Base-by-base conservation (phyloP, 345 rosid genomes). In the Adansonia digitata region DNA sequence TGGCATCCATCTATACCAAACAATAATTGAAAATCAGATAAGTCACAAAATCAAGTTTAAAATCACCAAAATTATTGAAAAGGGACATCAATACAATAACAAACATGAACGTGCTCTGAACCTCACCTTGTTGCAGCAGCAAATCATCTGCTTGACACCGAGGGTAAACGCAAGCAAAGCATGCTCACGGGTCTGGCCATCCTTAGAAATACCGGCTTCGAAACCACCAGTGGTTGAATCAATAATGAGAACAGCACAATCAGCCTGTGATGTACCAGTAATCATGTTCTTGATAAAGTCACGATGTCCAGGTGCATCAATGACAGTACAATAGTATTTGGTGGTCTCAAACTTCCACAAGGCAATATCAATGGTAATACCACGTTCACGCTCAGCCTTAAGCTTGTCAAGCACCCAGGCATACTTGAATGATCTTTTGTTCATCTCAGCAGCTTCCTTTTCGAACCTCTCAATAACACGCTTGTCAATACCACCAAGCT, bases 171-270 rank as follows among this genome's bases (percentile, higher is more conserved):
- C 90, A 31, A 90, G 90, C 53, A 89, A 52, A 1, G 91, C 88
- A 67, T 89, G 94, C 85, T 90, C 90, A 77, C 92, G 86, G 29
- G 95, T 90, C 90, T 90, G 93, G 8, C 95, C 95, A 77, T 90
- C 95, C 85, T 90, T 90, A 45, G 95, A 90, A 65, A 90, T 90
- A 83, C 95, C 95, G 69, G 93, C 95, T 48, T 90, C 93, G 48
- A 91, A 91, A 78, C 93, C 96, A 85, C 93, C 91, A 69, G 93
- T 91, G 75, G 96, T 89, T 59, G 96, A 91, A 75, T 91, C 96
- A 40, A 91, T 87, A 64, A 89, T 91, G 3, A 91, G 91, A 48
- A 90, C 88, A 72, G 93, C 95, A 76, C 93, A 90, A 55, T 90
- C 93, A 10, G 91, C 94, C 89, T 90, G 92, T 22, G 94, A 90